Evolutionary conservation across 2,329 filamentous ascomycete species (phyloP).

Genomic region (Fusarium praegraminearum): DNA sequence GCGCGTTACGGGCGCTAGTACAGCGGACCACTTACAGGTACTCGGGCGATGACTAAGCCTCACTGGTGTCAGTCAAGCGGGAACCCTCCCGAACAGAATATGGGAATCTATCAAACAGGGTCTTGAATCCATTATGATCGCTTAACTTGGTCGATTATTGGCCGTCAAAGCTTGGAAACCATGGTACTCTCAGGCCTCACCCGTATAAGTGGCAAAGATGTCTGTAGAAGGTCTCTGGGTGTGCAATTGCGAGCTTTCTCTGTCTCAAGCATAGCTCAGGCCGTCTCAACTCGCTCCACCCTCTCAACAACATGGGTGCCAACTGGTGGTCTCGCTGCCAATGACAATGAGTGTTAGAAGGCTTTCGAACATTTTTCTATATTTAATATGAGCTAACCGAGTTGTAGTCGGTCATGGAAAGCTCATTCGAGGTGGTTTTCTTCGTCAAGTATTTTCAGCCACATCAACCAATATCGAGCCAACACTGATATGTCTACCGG

Average conservation of each 20-base stretch:
- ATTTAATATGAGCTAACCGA: slow-evolving; percentile 34
- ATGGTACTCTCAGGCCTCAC: slow-evolving; percentile 38
- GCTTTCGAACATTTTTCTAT: neutral
- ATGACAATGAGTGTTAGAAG: slow-evolving; percentile 64
- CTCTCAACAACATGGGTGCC: slow-evolving; percentile 85
- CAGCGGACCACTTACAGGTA: neutral
- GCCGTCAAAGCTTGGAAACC: neutral
- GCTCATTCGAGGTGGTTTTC: slow-evolving; percentile 76
- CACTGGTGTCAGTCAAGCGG: slow-evolving; percentile 7
- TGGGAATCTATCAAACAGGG: slow-evolving; percentile 12
- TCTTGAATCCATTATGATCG: slow-evolving; percentile 1
- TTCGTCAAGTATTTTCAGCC: slow-evolving; percentile 71
- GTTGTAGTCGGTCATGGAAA: slow-evolving; percentile 71
- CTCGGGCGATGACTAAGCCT: slow-evolving; percentile 15
- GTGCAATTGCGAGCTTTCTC: slow-evolving; percentile 42
- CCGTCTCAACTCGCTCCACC: slow-evolving; percentile 47
- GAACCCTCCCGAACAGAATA: slow-evolving; percentile 15
- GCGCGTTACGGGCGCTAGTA: slow-evolving; percentile 36
- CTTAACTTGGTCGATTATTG: neutral
- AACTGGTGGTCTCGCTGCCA: slow-evolving; percentile 73
- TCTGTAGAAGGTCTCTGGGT: slow-evolving; percentile 14
- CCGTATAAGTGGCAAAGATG: slow-evolving; percentile 20
- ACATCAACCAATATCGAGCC: neutral
- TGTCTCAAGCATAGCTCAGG: slow-evolving; percentile 51
- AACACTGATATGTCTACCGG: neutral